These are phyloP conservation scores for Prunus davidiana DNA, from an alignment of 306 rosid genomes.

Conservation along the genomic window DNA sequence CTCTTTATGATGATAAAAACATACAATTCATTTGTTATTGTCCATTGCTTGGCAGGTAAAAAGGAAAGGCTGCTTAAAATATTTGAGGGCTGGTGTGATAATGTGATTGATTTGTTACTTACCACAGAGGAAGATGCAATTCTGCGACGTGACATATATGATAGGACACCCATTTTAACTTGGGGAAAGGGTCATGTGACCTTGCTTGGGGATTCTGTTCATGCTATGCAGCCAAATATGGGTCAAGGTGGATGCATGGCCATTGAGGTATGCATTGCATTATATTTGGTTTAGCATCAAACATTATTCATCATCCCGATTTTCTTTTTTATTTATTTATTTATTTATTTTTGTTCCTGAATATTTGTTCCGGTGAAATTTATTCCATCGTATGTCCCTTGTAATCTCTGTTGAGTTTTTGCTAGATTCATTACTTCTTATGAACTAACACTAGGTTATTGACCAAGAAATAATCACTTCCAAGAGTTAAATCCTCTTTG, in stretches of 20 bases:
- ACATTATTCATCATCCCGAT: conserved; percentile 1
- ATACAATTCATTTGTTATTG: not conserved
- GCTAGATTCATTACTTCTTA: not conserved
- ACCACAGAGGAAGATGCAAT: conserved; percentile 83
- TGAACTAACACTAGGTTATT: not conserved
- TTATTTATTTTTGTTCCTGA: not conserved
- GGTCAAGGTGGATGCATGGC: conserved; percentile 99
- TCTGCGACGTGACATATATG: conserved; percentile 92
- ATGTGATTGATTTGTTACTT: conserved; percentile 69
- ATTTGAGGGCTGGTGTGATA: conserved; percentile 95
- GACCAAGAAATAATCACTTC: not conserved
- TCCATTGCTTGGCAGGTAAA: conserved; percentile 48
- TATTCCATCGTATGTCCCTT: not conserved
- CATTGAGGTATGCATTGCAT: conserved; percentile 60
- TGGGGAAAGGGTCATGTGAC: conserved; percentile 97
- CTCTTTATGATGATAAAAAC: not conserved
- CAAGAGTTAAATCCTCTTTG: conserved; percentile 16
- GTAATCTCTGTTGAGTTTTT: not conserved
- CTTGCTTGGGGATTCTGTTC: conserved; percentile 93
- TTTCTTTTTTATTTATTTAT: not conserved
- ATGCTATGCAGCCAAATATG: conserved; percentile 99
- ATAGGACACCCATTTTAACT: conserved; percentile 64
- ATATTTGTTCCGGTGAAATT: not conserved
- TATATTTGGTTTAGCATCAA: not conserved
- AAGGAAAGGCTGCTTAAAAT: conserved; percentile 70